Conservation (phyloP, 2,329 filamentous ascomycete species). For the Monosporascus sp. region DNA sequence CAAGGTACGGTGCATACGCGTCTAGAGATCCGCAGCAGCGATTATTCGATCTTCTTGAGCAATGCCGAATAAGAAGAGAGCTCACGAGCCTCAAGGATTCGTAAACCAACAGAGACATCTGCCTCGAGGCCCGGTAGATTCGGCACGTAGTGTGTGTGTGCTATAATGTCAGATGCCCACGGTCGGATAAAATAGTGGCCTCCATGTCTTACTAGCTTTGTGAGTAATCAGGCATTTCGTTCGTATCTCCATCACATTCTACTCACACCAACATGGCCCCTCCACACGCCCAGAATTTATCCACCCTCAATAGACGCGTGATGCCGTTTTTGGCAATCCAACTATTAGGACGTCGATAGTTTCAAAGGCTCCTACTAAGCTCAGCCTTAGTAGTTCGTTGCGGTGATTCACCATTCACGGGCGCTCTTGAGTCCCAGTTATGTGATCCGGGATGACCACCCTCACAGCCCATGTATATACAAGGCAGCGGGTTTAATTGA, state of each 20-base stretch:
- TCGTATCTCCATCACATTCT: conserved; percentile 18
- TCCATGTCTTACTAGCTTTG: conserved; percentile 17
- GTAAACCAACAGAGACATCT: conserved; percentile 15
- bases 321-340: conserved; percentile 15
- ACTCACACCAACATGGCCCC: conserved; percentile 6
- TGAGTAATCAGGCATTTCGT: conserved; percentile 1
- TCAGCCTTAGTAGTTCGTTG: not conserved
- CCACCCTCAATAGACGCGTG: conserved; percentile 22
- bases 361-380: not conserved
- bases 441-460: conserved; percentile 22
- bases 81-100: conserved; percentile 25
- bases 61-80: conserved; percentile 23
- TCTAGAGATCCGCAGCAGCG: conserved; percentile 18
- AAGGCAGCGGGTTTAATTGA: conserved; percentile 25
- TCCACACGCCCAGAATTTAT: conserved; percentile 11
- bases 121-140: conserved; percentile 13
- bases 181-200: conserved; percentile 12
- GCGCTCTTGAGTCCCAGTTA: conserved; percentile 14
- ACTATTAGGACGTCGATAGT: not conserved
- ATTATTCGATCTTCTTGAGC: conserved; percentile 18
- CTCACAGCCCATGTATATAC: conserved; percentile 20
- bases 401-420: conserved; percentile 16
- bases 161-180: conserved; percentile 24
- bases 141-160: conserved; percentile 14
- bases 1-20: conserved; percentile 26